Base-by-base conservation (phyloP, 805 yeast species). In the Cyberlindnera petersonii region DNA sequence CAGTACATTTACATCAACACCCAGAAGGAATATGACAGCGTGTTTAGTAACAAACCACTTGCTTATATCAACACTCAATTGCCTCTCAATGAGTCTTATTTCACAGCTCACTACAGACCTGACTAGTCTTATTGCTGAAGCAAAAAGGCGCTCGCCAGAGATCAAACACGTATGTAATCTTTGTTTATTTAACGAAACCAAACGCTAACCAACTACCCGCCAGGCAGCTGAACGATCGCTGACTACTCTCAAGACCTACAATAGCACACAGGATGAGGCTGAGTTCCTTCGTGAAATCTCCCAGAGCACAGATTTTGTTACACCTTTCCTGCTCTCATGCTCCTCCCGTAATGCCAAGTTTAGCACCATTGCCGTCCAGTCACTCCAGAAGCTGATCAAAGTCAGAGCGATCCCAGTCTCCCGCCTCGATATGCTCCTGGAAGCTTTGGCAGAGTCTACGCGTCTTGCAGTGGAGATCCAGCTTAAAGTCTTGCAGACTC, bases 391-490 rank as follows among this genome's bases (percentile, higher is more conserved):
- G 14, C 61, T 91, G 37, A 74, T 85, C 6, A 59, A 72, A 15
- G 52, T 67, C n/a, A 59, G 64, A 8, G 71, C 79, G 3, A 63
- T 91, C 9, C 79, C 89, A 0, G 62, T 66, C 1, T 62, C 66
- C 4, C 69, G 75, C 31, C 52, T 81, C 15, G 69, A 68, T 15
- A 72, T 72, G 6, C 68, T 91, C 6, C 62, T 91, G 16, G 82
- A 77, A 27, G 79, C 88, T 0, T 68, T 87, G 24, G 68, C 71
- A 23, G 89, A 85, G 41, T 86, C 94, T 0, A 75, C 91, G 0
- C 79, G 79, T 50, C 65, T 84, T 11, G 84, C 93, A 0, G 69
- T 77, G 19, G 97, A 89, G 29, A 82, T 86, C 32, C 97, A 91
- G 60, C 70, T 93, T 46, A 86, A 88, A 55, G 80, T 88, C 10